Conservation (phyloP, 2,329 filamentous ascomycete species). For the Pseudocercospora musae region DNA sequence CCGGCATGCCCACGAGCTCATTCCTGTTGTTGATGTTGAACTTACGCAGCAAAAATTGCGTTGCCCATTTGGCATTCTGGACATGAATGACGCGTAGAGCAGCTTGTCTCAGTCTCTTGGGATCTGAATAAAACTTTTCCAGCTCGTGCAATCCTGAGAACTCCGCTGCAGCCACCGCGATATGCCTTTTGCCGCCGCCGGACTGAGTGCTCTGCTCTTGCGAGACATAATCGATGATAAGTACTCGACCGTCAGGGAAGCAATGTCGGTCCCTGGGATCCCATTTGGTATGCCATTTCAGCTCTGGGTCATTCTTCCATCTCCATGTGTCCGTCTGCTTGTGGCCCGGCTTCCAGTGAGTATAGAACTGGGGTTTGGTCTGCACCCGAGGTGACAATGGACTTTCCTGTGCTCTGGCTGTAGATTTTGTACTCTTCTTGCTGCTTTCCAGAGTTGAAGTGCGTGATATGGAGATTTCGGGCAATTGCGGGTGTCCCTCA, state of each 20-base stretch:
- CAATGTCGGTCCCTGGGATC: constrained; percentile 8
- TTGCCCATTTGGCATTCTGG: constrained; percentile 53
- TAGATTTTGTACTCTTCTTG: constrained; percentile 5
- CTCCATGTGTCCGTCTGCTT: constrained; percentile 12
- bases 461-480: constrained; percentile 15
- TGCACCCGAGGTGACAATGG: constrained; percentile 10
- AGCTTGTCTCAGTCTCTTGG: constrained; percentile 35
- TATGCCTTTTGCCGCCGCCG: constrained; percentile 30
- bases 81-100: constrained; percentile 45
- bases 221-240: constrained; percentile 51
- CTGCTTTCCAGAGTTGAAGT: constrained; percentile 14
- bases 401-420: neutral
- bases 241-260: constrained; percentile 42
- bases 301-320: constrained; percentile 11
- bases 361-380: constrained; percentile 5
- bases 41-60: constrained; percentile 48
- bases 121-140: constrained; percentile 44
- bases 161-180: constrained; percentile 49
- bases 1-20: constrained; percentile 46
- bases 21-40: constrained; percentile 51
- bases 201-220: constrained; percentile 14
- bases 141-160: constrained; percentile 45
- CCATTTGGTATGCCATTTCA: constrained; percentile 24
- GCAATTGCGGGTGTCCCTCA: constrained; percentile 1
- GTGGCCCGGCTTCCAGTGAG: constrained; percentile 13